A percentile compares a stretch with the other conserved stretches of the same genome.
phyloP scores from a whole-genome alignment of 169 alveolate species.

The Cryptosporidium sp. region DNA sequence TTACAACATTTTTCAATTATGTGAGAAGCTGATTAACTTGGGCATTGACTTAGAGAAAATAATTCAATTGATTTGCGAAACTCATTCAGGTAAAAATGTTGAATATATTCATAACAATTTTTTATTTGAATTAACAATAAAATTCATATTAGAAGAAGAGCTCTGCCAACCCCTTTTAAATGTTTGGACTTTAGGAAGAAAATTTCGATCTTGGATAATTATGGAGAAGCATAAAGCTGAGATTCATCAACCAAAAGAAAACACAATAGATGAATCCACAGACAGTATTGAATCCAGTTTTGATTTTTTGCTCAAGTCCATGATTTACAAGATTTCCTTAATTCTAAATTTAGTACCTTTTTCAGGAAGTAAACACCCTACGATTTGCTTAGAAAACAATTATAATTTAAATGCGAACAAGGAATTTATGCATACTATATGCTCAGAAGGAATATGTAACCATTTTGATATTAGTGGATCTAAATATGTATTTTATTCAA shows the following conservation, averaged over 20 bases:
- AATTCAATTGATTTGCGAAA: neutral
- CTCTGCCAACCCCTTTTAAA: constrained; percentile 6
- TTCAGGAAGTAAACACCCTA: constrained; percentile 9
- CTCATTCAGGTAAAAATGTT: neutral
- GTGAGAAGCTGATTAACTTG: neutral
- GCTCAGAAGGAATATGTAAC: neutral
- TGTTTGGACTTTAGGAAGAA: constrained; percentile 40
- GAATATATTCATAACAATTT: neutral
- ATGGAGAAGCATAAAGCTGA: constrained; percentile 19
- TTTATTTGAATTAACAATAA: constrained; percentile 5
- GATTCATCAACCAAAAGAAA: neutral
- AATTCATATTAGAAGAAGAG: neutral
- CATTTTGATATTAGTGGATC: constrained; percentile 25
- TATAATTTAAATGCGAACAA: neutral
- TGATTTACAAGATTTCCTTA: neutral
- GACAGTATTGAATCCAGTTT: neutral
- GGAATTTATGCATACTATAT: neutral
- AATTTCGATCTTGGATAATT: constrained; percentile 29
- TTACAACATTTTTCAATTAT: constrained; percentile 13
- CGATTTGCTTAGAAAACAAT: neutral
- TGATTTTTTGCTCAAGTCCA: neutral
- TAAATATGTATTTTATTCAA: constrained; percentile 28
- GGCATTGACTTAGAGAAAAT: neutral
- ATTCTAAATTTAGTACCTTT: constrained; percentile 33
- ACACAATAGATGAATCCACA: neutral